phyloP scores from a whole-genome alignment of 768 basidiomycete genomes.

The Termitomyces sp. region DNA sequence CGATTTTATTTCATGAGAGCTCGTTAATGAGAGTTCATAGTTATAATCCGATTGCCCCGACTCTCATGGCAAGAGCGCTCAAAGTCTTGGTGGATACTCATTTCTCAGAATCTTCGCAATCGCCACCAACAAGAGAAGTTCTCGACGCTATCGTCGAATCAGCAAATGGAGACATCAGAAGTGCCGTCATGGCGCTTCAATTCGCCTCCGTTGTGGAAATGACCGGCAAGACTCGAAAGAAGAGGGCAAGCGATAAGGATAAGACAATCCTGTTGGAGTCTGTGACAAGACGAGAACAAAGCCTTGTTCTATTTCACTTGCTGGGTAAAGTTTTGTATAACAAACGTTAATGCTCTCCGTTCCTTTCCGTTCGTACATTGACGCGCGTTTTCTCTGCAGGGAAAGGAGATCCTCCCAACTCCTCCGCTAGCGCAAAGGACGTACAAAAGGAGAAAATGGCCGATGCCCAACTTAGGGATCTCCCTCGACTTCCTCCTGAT shows the following conservation, averaged over 20 bases:
- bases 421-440: constrained; percentile 59
- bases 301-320: constrained; percentile 84
- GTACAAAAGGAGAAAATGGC: constrained; percentile 54
- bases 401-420: constrained; percentile 63
- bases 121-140: constrained; percentile 56
- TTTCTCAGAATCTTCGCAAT: constrained; percentile 31
- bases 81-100: constrained; percentile 51
- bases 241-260: constrained; percentile 24
- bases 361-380: not conserved
- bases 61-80: constrained; percentile 78
- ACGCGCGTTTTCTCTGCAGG: constrained; percentile 37
- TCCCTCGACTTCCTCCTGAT: constrained; percentile 54
- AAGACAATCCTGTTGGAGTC: constrained; percentile 55
- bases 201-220: constrained; percentile 62
- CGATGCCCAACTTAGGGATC: constrained; percentile 52
- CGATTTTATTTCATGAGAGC: not conserved
- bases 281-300: constrained; percentile 81
- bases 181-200: constrained; percentile 90
- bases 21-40: constrained; percentile 32
- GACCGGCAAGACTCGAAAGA: constrained; percentile 28
- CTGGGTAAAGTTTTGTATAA: constrained; percentile 94
- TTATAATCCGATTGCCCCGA: constrained; percentile 90
- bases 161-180: constrained; percentile 88
- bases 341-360: constrained; percentile 62
- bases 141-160: constrained; percentile 76